A percentile compares a stretch with the other conserved stretches of the same genome.
These are phyloP conservation scores for Xylariomycetidae sp. DNA, from an alignment of 2,329 filamentous ascomycete genomes.

Conservation along the genomic window DNA sequence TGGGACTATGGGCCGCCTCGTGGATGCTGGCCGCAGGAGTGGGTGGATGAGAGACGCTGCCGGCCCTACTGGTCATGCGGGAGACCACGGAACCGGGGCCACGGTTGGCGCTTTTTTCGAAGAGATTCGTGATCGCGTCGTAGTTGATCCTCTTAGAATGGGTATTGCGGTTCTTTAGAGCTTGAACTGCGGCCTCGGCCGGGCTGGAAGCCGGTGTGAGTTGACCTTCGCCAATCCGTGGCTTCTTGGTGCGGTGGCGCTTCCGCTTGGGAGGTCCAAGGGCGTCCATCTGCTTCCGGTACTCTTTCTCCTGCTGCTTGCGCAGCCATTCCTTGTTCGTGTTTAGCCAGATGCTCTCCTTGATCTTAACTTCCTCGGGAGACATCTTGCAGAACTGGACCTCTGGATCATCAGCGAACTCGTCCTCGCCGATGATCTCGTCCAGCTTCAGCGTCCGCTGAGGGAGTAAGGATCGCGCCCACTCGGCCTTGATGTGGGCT, in stretches of 20 bases:
- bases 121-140: conserved; percentile 55
- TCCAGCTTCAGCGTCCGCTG: conserved; percentile 50
- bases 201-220: conserved; percentile 62
- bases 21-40: conserved; percentile 7
- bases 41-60: conserved; percentile 28
- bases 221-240: conserved; percentile 60
- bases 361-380: conserved; percentile 70
- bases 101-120: conserved; percentile 40
- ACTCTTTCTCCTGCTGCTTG: conserved; percentile 76
- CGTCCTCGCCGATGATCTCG: conserved; percentile 67
- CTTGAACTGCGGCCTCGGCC: conserved; percentile 63
- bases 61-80: conserved; percentile 29
- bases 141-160: conserved; percentile 77
- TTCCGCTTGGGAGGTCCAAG: conserved; percentile 49
- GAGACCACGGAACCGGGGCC: conserved; percentile 46
- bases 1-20: not conserved
- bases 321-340: conserved; percentile 93
- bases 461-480: conserved; percentile 44
- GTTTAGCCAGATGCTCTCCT: conserved; percentile 91
- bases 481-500: conserved; percentile 48
- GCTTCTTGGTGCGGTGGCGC: conserved; percentile 44
- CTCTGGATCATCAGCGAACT: conserved; percentile 87
- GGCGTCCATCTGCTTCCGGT: conserved; percentile 62
- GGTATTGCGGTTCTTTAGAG: conserved; percentile 57
- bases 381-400: conserved; percentile 74